These are phyloP conservation scores for Salix purpurea DNA, from an alignment of 345 rosid genomes.

Conservation along the genomic window DNA sequence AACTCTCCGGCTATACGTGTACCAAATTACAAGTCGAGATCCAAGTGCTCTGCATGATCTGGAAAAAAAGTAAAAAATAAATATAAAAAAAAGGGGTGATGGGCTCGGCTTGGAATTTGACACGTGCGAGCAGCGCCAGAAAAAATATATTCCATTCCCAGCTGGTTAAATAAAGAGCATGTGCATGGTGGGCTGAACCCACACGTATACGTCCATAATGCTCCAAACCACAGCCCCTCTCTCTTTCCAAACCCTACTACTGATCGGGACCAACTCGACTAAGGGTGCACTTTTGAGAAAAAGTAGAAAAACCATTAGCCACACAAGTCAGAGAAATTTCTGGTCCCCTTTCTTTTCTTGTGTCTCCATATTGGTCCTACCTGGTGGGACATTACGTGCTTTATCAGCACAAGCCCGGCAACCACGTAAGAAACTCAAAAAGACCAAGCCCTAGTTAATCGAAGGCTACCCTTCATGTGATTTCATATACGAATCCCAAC, in stretches of 20 bases:
- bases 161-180: no score
- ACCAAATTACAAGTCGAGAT: background rate
- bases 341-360: background rate
- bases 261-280: constrained; percentile 21
- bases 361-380: background rate
- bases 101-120: background rate
- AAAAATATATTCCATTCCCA: no score
- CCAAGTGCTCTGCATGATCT: background rate
- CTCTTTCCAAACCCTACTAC: constrained; percentile 4
- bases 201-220: background rate
- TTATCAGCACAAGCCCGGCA: background rate
- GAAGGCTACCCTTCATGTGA: background rate
- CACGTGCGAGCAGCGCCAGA: background rate
- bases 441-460: background rate
- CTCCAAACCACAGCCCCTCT: background rate
- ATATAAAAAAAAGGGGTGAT: background rate
- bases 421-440: background rate
- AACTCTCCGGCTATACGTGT: background rate
- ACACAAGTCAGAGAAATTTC: background rate
- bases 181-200: background rate
- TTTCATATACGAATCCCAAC: background rate
- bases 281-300: background rate
- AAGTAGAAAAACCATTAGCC: background rate
- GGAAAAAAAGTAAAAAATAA: background rate
- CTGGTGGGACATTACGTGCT: background rate